Evolutionary conservation across 2,329 filamentous ascomycete genomes (phyloP).

Genomic region (Aspergillus sclerotialis): DNA sequence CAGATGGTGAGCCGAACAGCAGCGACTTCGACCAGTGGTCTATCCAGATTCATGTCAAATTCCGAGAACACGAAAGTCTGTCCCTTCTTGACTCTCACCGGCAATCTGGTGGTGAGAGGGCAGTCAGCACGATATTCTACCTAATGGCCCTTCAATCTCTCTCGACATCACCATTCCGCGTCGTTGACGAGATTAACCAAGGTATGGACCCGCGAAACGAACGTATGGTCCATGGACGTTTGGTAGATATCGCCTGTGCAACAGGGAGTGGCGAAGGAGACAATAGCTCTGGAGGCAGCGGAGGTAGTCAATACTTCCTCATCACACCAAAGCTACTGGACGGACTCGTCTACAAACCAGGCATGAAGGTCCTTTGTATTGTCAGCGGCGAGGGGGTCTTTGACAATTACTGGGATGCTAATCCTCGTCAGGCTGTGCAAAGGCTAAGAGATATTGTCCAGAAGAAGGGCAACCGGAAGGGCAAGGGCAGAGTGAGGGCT

Average conservation of each 20-base stretch:
- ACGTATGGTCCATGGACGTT: conserved; percentile 93
- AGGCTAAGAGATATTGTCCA: conserved; percentile 26
- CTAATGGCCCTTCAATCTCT: conserved; percentile 96
- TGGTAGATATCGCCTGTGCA: conserved; percentile 91
- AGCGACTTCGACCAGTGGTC: conserved; percentile 93
- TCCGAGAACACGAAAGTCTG: conserved; percentile 77
- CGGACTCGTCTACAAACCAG: conserved; percentile 74
- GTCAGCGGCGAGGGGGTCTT: conserved; percentile 69
- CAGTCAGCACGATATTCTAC: conserved; percentile 97
- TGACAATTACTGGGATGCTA: conserved; percentile 26
- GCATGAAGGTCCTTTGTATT: conserved; percentile 92
- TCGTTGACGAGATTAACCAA: conserved; percentile 99
- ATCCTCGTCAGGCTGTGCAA: conserved; percentile 30
- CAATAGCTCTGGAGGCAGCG: conserved; percentile 19
- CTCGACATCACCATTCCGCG: conserved; percentile 89
- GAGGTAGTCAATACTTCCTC: conserved; percentile 77
- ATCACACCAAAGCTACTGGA: conserved; percentile 93
- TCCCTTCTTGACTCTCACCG: conserved; percentile 84
- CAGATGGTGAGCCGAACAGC: conserved; percentile 24
- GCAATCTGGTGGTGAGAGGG: conserved; percentile 91
- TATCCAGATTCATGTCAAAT: conserved; percentile 89
- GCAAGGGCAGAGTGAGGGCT: conserved; percentile 9
- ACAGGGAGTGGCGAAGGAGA: conserved; percentile 41
- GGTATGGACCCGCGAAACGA: conserved; percentile 99
- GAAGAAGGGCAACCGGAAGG: conserved; percentile 7